These are phyloP conservation scores for Termitomyces sp. DNA, from an alignment of 768 basidiomycete genomes.

Conservation along the genomic window DNA sequence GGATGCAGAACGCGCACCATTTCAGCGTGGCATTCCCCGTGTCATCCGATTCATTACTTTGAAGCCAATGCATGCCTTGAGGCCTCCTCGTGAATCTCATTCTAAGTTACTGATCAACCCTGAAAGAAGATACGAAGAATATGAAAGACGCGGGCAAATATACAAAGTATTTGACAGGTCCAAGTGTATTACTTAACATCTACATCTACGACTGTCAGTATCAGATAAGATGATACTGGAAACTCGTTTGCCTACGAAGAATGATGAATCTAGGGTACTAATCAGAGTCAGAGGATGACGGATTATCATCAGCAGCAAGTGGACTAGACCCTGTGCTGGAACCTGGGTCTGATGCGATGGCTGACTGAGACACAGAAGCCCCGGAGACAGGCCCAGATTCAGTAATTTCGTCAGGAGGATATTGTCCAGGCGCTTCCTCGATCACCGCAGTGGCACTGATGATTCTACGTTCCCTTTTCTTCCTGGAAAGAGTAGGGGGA, in stretches of 20 bases:
- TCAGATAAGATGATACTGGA: too few relatives aligned
- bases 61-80: not conserved
- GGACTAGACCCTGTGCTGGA: conserved; percentile 28
- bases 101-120: not conserved
- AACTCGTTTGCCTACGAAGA: too few relatives aligned
- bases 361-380: not conserved
- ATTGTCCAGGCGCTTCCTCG: conserved; percentile 22
- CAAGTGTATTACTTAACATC: too few relatives aligned
- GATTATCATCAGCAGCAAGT: conserved; percentile 10
- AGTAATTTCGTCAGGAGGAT: not conserved
- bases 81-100: conserved; percentile 1
- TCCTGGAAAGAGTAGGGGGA: conserved; percentile 16
- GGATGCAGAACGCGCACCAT: not conserved
- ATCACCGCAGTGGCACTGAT: conserved; percentile 44
- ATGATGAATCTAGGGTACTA: not conserved
- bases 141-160: not conserved
- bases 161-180: too few relatives aligned
- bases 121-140: not conserved
- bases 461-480: conserved; percentile 44
- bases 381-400: not conserved
- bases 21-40: not conserved
- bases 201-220: too few relatives aligned
- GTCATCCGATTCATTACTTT: not conserved
- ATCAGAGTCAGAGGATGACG: conserved; percentile 14
- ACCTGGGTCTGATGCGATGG: conserved; percentile 18